Evolutionary conservation across 352 stramenopile species (phyloP).

Genomic region (Phytopythium mirpurense): DNA sequence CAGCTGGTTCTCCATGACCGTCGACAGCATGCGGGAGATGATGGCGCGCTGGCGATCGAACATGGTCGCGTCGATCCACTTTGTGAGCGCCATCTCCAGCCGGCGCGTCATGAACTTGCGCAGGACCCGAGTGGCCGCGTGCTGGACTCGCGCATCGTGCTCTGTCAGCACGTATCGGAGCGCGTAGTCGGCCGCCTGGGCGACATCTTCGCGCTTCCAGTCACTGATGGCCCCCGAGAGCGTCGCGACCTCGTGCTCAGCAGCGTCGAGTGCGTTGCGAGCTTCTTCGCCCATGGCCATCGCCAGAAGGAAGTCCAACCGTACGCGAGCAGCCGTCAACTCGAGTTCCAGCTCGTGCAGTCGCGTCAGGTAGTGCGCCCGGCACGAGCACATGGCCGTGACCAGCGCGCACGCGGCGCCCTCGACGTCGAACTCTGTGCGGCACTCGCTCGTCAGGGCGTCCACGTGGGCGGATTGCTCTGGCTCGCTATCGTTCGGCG

Average conservation of each 20-base stretch:
- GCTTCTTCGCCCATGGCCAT: conserved; percentile 62
- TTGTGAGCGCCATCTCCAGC: conserved; percentile 30
- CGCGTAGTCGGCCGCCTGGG: conserved; percentile 51
- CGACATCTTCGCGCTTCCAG: conserved; percentile 41
- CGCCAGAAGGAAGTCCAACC: conserved; percentile 30
- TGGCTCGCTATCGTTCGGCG: neutral
- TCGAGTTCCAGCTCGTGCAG: conserved; percentile 44
- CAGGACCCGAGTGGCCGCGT: conserved; percentile 39
- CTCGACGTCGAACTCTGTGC: conserved; percentile 18
- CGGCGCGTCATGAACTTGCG: conserved; percentile 34
- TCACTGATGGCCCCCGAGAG: conserved; percentile 31
- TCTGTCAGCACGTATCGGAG: conserved; percentile 50
- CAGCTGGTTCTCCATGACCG: conserved; percentile 42
- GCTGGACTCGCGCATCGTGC: conserved; percentile 44
- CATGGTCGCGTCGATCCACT: conserved; percentile 36
- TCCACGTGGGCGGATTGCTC: neutral
- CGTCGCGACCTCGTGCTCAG: conserved; percentile 33
- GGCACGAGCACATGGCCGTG: conserved; percentile 30
- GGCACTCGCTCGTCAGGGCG: neutral
- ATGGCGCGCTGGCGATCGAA: conserved; percentile 43
- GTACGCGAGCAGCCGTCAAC: conserved; percentile 17
- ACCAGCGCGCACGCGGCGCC: conserved; percentile 23
- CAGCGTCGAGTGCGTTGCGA: conserved; percentile 61
- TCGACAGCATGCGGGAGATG: conserved; percentile 37
- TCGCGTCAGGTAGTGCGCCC: conserved; percentile 38